Conservation (phyloP, 768 basidiomycete species). For the Calocybe cyanea region DNA sequence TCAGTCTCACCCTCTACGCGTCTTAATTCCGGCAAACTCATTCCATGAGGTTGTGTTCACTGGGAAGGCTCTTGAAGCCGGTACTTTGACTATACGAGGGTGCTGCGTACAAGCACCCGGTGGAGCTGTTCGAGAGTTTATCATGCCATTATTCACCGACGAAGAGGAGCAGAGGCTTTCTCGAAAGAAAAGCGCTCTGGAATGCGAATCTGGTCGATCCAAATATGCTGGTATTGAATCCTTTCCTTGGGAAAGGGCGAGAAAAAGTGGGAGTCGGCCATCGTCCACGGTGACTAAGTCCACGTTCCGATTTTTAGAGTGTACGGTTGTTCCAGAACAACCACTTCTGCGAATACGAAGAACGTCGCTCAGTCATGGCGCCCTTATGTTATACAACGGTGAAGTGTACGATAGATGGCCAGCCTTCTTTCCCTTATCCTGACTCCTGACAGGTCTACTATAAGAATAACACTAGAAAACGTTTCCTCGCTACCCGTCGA, state of each 20-base stretch:
- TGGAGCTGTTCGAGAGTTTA: conserved; percentile 65
- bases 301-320: conserved; percentile 62
- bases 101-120: conserved; percentile 76
- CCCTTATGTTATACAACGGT: conserved; percentile 93
- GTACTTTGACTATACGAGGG: conserved; percentile 70
- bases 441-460: conserved; percentile 54
- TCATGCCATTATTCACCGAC: conserved; percentile 68
- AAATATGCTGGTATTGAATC: conserved; percentile 76
- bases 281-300: conserved; percentile 18
- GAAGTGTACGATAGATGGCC: conserved; percentile 60
- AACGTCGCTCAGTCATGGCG: conserved; percentile 89
- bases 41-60: conserved; percentile 70
- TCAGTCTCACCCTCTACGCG: conserved; percentile 56
- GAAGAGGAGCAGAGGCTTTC: conserved; percentile 64
- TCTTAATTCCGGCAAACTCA: conserved; percentile 70
- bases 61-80: conserved; percentile 62
- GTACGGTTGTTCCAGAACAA: conserved; percentile 80
- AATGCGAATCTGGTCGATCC: conserved; percentile 63
- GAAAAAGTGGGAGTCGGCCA: conserved; percentile 34
- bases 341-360: conserved; percentile 83
- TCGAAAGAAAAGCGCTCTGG: conserved; percentile 53
- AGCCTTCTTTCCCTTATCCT: conserved; percentile 1
- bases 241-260: conserved; percentile 53
- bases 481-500: conserved; percentile 79
- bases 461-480: conserved; percentile 89